A percentile compares a stretch with the other conserved stretches of the same genome.
Evolutionary conservation across 768 basidiomycete genomes (phyloP).

Genomic region (Phylloporus sp.): DNA sequence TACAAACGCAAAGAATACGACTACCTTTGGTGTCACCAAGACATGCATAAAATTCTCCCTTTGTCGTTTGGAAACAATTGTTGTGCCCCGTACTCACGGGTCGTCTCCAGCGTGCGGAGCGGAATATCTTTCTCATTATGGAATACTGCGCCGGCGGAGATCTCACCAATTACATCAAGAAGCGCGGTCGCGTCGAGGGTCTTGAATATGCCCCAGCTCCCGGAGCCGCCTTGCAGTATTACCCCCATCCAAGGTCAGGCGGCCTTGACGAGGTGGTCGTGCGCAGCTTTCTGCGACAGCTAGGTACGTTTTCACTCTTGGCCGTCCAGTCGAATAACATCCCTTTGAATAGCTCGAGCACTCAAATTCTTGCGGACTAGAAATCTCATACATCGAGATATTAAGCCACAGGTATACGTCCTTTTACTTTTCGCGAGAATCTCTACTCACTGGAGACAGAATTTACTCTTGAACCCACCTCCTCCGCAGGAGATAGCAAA

Average conservation of each 20-base stretch:
- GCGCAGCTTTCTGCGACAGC: slow-evolving; percentile 86
- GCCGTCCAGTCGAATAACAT: neutral
- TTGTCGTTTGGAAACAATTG: neutral
- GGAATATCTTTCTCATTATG: slow-evolving; percentile 91
- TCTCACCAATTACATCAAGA: slow-evolving; percentile 95
- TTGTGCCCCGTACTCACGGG: slow-evolving; percentile 9
- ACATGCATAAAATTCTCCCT: neutral
- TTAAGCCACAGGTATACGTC: slow-evolving; percentile 78
- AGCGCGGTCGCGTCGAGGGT: slow-evolving; percentile 87
- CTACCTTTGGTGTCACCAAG: neutral
- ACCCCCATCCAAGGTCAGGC: slow-evolving; percentile 86
- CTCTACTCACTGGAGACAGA: slow-evolving; percentile 42
- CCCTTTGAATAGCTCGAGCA: slow-evolving; percentile 68
- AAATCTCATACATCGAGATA: slow-evolving; percentile 93
- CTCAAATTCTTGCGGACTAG: slow-evolving; percentile 86
- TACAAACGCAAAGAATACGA: neutral
- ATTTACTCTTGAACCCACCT: slow-evolving; percentile 83
- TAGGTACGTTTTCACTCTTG: slow-evolving; percentile 48
- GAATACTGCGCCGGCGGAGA: slow-evolving; percentile 96
- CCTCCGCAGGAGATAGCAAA: slow-evolving; percentile 72
- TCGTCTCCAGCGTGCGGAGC: slow-evolving; percentile 55
- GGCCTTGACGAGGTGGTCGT: slow-evolving; percentile 89
- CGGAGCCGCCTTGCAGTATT: slow-evolving; percentile 71
- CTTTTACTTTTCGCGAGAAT: neutral
- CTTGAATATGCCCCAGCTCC: slow-evolving; percentile 75